phyloP scores from a whole-genome alignment of 495 filamentous ascomycete genomes.

The Penicillium samsonianum region DNA sequence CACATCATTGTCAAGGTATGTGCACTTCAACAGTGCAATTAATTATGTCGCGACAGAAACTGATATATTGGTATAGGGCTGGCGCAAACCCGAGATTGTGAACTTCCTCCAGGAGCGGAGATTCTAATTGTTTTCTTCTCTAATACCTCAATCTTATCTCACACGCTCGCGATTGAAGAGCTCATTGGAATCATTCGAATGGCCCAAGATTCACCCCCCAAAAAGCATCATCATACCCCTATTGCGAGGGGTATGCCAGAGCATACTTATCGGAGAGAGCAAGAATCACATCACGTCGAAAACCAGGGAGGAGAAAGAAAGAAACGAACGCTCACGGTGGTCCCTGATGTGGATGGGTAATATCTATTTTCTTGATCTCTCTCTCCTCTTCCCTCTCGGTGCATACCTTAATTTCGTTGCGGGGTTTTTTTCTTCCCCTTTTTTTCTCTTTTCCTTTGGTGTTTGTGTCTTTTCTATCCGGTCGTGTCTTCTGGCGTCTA shows the following conservation, averaged over 20 bases:
- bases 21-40: slow-evolving; percentile 1
- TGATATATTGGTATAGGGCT: slow-evolving; percentile 38
- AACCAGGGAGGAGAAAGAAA: slow-evolving; percentile 13
- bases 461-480: slow-evolving; percentile 12
- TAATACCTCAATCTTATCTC: slow-evolving; percentile 11
- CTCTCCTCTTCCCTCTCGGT: slow-evolving; percentile 20
- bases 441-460: slow-evolving; percentile 15
- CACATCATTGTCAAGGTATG: slow-evolving; percentile 66
- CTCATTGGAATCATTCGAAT: slow-evolving; percentile 1
- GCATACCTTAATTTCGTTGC: slow-evolving; percentile 26
- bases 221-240: slow-evolving; percentile 12
- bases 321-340: slow-evolving; percentile 6
- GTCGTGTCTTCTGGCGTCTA: slow-evolving; percentile 16
- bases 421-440: slow-evolving; percentile 15
- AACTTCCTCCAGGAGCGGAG: slow-evolving; percentile 50
- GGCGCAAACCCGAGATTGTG: slow-evolving; percentile 52
- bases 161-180: slow-evolving; percentile 3
- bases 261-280: slow-evolving; percentile 13
- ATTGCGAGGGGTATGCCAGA: slow-evolving; percentile 11
- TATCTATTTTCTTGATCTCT: slow-evolving; percentile 17
- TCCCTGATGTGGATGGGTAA: slow-evolving; percentile 14
- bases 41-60: not conserved
- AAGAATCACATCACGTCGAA: slow-evolving; percentile 15
- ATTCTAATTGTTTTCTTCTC: slow-evolving; percentile 37
- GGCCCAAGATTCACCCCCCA: not conserved